Evolutionary conservation across 1,284 basidiomycete species (phyloP), one percentile per base, ranked within the genome.

Genomic region (Coriolopsis trogii): DNA sequence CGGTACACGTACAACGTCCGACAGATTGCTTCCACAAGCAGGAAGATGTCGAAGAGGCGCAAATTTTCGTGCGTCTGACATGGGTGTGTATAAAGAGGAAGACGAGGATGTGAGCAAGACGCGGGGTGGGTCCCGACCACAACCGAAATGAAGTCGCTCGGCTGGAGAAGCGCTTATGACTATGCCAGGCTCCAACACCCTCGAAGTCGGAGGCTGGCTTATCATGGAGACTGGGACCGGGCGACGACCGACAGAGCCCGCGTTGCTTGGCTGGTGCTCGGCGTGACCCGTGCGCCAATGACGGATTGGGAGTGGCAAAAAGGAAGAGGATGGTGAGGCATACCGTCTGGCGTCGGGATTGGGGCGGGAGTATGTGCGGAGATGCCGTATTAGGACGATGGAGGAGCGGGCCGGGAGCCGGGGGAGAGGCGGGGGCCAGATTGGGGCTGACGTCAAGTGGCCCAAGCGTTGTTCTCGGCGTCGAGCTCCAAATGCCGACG

Each of bases 401-500:
- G n/a, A n/a, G n/a, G n/a, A n/a, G n/a, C n/a, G n/a, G n/a, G 51
- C 3, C 52, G 42, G 36, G 26, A 33, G 41, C 30, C 40, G 37
- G 43, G 13, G 44, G 38, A 46, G 25, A 18, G 41, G 45, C 41
- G 24, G 10, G 15, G 21, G 33, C 42, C 41, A 8, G 48, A 50
- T 47, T 50, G 15, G 40, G 44, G 23, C 45, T 55, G 53, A 55
- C 53, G 53, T 55, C 53, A 55, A 55, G 12, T 25, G 6, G 39
- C 28, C 29, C 34, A 31, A n/a, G 23, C 40, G 10, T 26, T 25
- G 47, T 41, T 46, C 52, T 47, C 48, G 53, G 36, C 48, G 43
- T 42, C 23, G 31, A 34, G 46, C 54, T 49, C 54, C 49, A 45
- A 25, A 4, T 55, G 52, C 52, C 53, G 48, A 34, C 33, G 33